A percentile compares a stretch with the other conserved stretches of the same genome.
Conservation (phyloP, 2,329 filamentous ascomycete genomes). For the Arthrobotrys sphaeroides region DNA sequence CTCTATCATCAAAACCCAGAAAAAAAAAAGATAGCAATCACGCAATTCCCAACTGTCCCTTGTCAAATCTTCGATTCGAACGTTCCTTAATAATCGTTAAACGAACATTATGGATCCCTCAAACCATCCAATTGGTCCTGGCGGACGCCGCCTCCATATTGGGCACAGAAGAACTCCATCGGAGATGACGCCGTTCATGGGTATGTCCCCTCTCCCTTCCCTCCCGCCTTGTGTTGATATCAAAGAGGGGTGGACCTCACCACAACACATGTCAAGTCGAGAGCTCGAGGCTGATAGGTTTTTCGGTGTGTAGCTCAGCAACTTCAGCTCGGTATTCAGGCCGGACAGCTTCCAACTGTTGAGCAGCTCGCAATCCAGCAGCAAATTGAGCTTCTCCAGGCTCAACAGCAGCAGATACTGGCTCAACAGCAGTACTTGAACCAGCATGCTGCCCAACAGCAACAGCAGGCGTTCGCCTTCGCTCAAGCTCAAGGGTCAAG, state of each 20-base stretch:
- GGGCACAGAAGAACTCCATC: conserved; percentile 96
- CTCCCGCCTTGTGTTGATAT: conserved; percentile 50
- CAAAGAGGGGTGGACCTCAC: conserved; percentile 5
- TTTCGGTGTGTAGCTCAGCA: conserved; percentile 32
- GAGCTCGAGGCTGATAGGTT: conserved; percentile 20
- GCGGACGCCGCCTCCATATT: conserved; percentile 92
- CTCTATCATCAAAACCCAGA: conserved; percentile 31
- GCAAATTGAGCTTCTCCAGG: conserved; percentile 95
- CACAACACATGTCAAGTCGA: conserved; percentile 27
- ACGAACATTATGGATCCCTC: conserved; percentile 59
- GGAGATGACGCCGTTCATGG: conserved; percentile 96
- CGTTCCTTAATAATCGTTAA: conserved; percentile 54
- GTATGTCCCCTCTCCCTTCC: conserved; percentile 73
- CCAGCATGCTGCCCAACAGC: conserved; percentile 85
- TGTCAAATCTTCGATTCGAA: conserved; percentile 50
- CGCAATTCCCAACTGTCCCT: conserved; percentile 38
- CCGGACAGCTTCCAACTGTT: conserved; percentile 69
- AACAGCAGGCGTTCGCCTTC: conserved; percentile 73
- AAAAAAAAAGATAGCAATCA: conserved; percentile 47
- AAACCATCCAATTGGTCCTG: conserved; percentile 72
- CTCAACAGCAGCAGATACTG: conserved; percentile 97
- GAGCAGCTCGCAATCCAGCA: conserved; percentile 97
- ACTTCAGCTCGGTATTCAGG: conserved; percentile 54
- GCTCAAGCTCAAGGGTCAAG: conserved; percentile 79
- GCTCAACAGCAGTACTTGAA: conserved; percentile 97